A percentile compares a stretch with the other conserved stretches of the same genome.
Conservation (phyloP, 106 monocot species). For the Triglochin maritima region DNA sequence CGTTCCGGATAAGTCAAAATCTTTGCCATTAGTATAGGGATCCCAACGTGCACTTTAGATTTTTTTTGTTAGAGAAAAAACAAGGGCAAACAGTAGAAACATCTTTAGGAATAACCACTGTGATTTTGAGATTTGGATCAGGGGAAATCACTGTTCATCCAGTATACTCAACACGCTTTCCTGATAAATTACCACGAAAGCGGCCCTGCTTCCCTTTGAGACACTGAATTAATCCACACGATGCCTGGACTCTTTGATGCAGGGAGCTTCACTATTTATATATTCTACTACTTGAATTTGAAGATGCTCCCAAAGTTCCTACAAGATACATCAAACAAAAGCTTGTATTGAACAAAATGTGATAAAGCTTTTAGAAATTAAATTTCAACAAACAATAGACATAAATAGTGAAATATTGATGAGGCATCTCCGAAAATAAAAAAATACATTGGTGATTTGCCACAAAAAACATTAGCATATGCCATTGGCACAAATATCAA, state of each 20-base stretch:
- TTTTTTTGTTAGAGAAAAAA: not conserved
- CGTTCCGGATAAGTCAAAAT: conserved; percentile 87
- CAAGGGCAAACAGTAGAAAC: not conserved
- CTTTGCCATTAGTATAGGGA: conserved; percentile 81
- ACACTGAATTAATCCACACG: conserved; percentile 79
- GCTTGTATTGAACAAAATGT: conserved; percentile 1
- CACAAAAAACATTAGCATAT: too few relatives aligned
- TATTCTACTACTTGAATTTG: conserved; percentile 77
- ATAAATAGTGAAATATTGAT: not conserved
- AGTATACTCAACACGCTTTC: conserved; percentile 93
- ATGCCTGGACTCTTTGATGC: conserved; percentile 47
- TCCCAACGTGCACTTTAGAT: conserved; percentile 43
- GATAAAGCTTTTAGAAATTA: too few relatives aligned
- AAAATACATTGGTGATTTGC: too few relatives aligned
- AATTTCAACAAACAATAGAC: too few relatives aligned
- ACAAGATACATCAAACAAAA: conserved; percentile 2
- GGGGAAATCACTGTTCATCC: conserved; percentile 99
- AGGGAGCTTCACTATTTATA: conserved; percentile 88
- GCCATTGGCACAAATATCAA: too few relatives aligned
- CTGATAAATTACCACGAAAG: conserved; percentile 86
- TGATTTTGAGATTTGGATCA: conserved; percentile 97
- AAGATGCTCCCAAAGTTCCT: conserved; percentile 76
- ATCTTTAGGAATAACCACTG: conserved; percentile 45
- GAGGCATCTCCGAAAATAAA: not conserved
- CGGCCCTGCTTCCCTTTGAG: conserved; percentile 98